These are phyloP conservation scores for Candida tammaniensis DNA, from an alignment of 805 yeast genomes.

Conservation along the genomic window DNA sequence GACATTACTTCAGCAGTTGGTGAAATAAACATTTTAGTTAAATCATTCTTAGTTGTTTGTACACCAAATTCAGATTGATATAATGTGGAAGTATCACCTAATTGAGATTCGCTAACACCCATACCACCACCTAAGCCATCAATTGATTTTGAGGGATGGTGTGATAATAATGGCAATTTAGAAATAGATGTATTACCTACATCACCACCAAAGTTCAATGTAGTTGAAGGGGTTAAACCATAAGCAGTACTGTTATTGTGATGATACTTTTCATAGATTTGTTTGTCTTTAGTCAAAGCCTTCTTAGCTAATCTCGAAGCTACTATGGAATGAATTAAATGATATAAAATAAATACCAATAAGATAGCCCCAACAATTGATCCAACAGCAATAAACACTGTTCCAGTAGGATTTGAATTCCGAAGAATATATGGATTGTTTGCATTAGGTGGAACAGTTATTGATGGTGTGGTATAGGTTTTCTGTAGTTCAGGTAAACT, in stretches of 20 bases:
- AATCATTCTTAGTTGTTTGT: slow-evolving; percentile 37
- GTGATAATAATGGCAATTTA: slow-evolving; percentile 34
- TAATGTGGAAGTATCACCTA: slow-evolving; percentile 34
- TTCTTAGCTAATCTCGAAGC: slow-evolving; percentile 54
- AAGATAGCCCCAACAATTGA: slow-evolving; percentile 60
- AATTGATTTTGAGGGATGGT: slow-evolving; percentile 20
- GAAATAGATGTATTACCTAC: slow-evolving; percentile 16
- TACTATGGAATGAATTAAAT: slow-evolving; percentile 43
- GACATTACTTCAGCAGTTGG: slow-evolving; percentile 76
- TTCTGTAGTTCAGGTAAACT: slow-evolving; percentile 17
- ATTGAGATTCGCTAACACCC: slow-evolving; percentile 13
- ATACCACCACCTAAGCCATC: slow-evolving; percentile 15
- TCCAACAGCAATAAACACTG: slow-evolving; percentile 82
- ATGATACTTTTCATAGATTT: slow-evolving; percentile 22
- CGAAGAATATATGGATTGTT: slow-evolving; percentile 64
- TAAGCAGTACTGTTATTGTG: slow-evolving; percentile 13
- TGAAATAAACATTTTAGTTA: slow-evolving; percentile 62
- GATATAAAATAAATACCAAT: slow-evolving; percentile 50
- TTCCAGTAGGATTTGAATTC: slow-evolving; percentile 60
- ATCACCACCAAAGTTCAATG: slow-evolving; percentile 14
- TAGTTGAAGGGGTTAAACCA: slow-evolving; percentile 22
- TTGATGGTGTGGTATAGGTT: slow-evolving; percentile 43
- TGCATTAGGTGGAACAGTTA: slow-evolving; percentile 55
- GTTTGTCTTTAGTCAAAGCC: slow-evolving; percentile 32
- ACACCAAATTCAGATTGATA: slow-evolving; percentile 28